A percentile compares a stretch with the other conserved stretches of the same genome.
phyloP scores from a whole-genome alignment of 495 filamentous ascomycete genomes.

The Aspergillus ellipticus region DNA sequence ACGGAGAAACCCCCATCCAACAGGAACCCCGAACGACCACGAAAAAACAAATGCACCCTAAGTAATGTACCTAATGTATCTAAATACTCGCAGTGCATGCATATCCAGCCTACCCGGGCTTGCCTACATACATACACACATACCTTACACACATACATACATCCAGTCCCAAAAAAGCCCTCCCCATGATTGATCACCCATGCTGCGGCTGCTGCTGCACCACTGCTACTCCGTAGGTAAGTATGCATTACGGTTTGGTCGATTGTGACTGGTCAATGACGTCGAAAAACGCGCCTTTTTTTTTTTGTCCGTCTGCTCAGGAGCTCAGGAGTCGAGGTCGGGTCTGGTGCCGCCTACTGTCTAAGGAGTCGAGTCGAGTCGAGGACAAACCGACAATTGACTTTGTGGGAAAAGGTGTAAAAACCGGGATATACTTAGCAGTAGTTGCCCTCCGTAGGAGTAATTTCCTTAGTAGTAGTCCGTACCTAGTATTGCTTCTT shows the following conservation, averaged over 20 bases:
- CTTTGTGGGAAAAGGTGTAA: background rate
- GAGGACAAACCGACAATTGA: background rate
- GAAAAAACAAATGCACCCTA: slow-evolving; percentile 2
- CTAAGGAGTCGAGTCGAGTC: too few species aligned
- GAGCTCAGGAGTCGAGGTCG: too few species aligned
- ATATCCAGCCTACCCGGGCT: background rate
- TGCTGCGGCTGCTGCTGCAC: background rate
- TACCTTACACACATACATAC: too few species aligned
- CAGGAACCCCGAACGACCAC: background rate
- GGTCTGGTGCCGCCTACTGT: too few species aligned
- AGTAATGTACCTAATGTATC: background rate
- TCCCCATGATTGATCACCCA: slow-evolving; percentile 1
- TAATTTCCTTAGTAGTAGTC: too few species aligned
- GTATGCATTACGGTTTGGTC: background rate
- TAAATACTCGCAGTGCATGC: background rate
- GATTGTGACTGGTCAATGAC: background rate
- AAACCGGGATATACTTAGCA: too few species aligned
- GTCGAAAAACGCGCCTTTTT: background rate
- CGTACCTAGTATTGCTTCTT: too few species aligned
- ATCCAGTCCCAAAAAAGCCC: too few species aligned
- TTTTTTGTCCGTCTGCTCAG: background rate
- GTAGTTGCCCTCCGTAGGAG: too few species aligned
- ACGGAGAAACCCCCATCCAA: too few species aligned
- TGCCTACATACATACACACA: too few species aligned
- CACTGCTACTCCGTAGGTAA: too few species aligned